Evolutionary conservation across 1,284 basidiomycete species (phyloP), one percentile per base, ranked within the genome.

Genomic region (Trametes hirsuta): DNA sequence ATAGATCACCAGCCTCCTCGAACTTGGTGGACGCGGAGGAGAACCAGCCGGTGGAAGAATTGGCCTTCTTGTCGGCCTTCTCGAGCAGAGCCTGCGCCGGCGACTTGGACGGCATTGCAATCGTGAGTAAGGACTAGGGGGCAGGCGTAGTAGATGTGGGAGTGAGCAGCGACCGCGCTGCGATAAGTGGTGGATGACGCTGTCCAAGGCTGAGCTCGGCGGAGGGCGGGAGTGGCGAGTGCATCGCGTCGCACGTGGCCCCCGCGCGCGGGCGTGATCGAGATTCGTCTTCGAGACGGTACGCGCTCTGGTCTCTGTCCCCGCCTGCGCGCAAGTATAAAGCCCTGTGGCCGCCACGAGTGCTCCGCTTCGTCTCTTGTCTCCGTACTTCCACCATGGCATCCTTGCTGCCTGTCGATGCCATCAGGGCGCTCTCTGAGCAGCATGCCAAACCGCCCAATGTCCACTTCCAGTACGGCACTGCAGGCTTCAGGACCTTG

Each of bases 1-100:
- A 98, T 24, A 97, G 83, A 77, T 98, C 96, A 47, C 94, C 93
- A 3, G 95, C 94, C 74, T 98, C 95, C 75, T 98, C 94, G 70
- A 81, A 96, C 75, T 94, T 96, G 59, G 89, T 81, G 35, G 85
- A 82, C 0, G 85, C 81, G 5, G 90, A 93, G 42, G 88, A 87
- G 77, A 96, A 96, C 93, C 94, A 98, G 57, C 90, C 89, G 6
- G 85, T 79, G 0, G 93, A 91, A 0, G 93, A 90, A 60, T 81
- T 84, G 22, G 90, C 91, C 73, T 95, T 96, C 84, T 97, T 98
- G 74, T 97, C 93, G 12, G 95, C 95, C 72, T 93, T 94, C 63
- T 91, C 87, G 42, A 97, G 74, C 18, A 95, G 79, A 25, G 80
- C 71, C 71, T 91, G 85, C 1, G 87, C 90, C 65, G 80, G 80